A percentile compares a stretch with the other conserved stretches of the same genome.
These are phyloP conservation scores for Lasiosphaeriaceae sp. DNA, from an alignment of 495 filamentous ascomycete species.

Conservation along the genomic window DNA sequence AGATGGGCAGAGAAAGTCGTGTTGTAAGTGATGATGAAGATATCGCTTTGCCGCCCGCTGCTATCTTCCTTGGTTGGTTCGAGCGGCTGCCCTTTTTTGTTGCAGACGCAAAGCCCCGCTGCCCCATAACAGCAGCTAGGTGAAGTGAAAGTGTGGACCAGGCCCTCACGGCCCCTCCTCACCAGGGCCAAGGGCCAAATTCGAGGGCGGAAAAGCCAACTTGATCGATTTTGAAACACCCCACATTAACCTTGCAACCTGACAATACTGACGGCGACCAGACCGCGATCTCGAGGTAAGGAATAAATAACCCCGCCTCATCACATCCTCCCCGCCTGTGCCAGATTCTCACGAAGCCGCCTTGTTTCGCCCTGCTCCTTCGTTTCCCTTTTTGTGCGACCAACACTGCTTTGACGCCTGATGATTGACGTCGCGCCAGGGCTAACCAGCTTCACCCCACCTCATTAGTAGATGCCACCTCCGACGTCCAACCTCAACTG, in stretches of 20 bases:
- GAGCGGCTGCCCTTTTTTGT: neutral
- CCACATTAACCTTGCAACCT: slow-evolving; percentile 16
- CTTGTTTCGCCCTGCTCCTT: neutral
- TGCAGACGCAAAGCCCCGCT: neutral
- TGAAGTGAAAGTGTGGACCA: neutral
- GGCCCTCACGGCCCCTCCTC: neutral
- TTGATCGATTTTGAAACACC: slow-evolving; percentile 23
- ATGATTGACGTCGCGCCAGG: neutral
- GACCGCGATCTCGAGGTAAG: neutral
- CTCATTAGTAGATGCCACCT: slow-evolving; percentile 5
- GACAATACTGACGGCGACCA: neutral
- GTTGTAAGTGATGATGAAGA: no score
- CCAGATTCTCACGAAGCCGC: neutral
- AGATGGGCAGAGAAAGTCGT: no score
- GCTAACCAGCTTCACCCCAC: slow-evolving; percentile 12
- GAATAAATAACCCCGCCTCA: neutral
- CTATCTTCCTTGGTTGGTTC: neutral
- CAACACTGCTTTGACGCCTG: slow-evolving; percentile 1
- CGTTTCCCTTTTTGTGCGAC: slow-evolving; percentile 9
- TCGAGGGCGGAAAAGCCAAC: slow-evolving; percentile 11
- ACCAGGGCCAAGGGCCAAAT: slow-evolving; percentile 11
- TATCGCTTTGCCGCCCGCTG: no score
- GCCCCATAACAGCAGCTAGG: neutral
- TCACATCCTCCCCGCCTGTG: neutral
- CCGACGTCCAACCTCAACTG: slow-evolving; percentile 9